Evolutionary conservation across 2,329 filamentous ascomycete species (phyloP).

Genomic region (Apiospora aurea): DNA sequence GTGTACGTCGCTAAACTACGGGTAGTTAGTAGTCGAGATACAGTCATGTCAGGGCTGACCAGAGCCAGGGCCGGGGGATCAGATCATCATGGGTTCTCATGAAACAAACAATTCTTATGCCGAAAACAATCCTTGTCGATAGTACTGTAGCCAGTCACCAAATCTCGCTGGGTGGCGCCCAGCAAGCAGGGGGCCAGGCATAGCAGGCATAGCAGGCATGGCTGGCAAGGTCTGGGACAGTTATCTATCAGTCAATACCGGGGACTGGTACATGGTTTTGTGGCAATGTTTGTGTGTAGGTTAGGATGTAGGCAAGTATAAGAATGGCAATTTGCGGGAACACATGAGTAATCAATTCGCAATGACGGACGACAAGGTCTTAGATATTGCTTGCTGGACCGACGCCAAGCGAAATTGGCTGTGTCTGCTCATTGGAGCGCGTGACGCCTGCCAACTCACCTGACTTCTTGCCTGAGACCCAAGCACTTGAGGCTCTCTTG

Average conservation of each 20-base stretch:
- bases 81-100: slow-evolving; percentile 16
- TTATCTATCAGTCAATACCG: neutral
- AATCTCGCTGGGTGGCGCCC: neutral
- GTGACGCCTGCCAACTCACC: neutral
- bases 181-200: neutral
- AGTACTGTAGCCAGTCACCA: neutral
- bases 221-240: neutral
- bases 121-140: neutral
- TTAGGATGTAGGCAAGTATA: neutral
- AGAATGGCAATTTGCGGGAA: neutral
- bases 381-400: slow-evolving; percentile 1
- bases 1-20: neutral
- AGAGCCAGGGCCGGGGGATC: neutral
- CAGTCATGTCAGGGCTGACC: slow-evolving; percentile 10
- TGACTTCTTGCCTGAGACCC: neutral
- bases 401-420: slow-evolving; percentile 6
- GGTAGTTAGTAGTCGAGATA: neutral
- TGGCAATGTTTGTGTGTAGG: neutral
- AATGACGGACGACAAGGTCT: neutral
- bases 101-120: slow-evolving; percentile 12
- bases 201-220: too few relatives aligned
- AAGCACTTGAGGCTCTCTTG: neutral
- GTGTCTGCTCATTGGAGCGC: neutral
- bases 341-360: neutral
- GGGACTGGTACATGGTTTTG: neutral